phyloP scores from a whole-genome alignment of 2,329 filamentous ascomycete species.

The Pleomassaria siparia region DNA sequence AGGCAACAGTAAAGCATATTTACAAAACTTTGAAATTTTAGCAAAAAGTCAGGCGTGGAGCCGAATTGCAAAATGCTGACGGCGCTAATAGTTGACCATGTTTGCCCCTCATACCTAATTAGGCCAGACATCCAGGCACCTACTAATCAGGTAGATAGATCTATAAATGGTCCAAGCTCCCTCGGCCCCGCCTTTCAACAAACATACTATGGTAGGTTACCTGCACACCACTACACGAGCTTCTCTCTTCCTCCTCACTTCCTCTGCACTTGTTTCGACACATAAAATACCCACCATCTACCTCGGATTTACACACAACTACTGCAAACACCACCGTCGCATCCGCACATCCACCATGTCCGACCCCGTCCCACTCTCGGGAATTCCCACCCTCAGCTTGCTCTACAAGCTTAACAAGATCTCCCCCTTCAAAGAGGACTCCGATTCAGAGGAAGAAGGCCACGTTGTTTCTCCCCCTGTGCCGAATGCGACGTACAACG shows the following conservation, averaged over 20 bases:
- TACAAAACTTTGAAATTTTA: no score
- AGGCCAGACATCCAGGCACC: no score
- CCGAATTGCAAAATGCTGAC: no score
- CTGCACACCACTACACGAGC: background rate
- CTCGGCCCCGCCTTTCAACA: background rate
- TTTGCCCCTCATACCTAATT: no score
- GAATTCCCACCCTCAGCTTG: conserved; percentile 64
- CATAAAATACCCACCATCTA: background rate
- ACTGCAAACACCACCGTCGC: background rate
- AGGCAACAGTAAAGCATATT: no score
- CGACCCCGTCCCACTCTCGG: conserved; percentile 43
- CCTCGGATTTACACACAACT: background rate
- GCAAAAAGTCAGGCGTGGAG: no score
- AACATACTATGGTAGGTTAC: no score
- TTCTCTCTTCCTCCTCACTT: background rate
- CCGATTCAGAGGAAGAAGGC: conserved; percentile 8
- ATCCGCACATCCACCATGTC: conserved; percentile 17
- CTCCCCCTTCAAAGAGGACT: conserved; percentile 19
- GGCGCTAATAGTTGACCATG: no score
- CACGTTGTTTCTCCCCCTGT: conserved; percentile 5
- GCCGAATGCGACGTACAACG: conserved; percentile 53
- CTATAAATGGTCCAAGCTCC: background rate
- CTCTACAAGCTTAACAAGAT: conserved; percentile 66
- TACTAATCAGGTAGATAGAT: no score
- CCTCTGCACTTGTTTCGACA: background rate